Percentiles rank a stretch among this genome's conserved stretches.
Conservation (phyloP, 2,329 filamentous ascomycete species). For the Drechslerella dactyloides region DNA sequence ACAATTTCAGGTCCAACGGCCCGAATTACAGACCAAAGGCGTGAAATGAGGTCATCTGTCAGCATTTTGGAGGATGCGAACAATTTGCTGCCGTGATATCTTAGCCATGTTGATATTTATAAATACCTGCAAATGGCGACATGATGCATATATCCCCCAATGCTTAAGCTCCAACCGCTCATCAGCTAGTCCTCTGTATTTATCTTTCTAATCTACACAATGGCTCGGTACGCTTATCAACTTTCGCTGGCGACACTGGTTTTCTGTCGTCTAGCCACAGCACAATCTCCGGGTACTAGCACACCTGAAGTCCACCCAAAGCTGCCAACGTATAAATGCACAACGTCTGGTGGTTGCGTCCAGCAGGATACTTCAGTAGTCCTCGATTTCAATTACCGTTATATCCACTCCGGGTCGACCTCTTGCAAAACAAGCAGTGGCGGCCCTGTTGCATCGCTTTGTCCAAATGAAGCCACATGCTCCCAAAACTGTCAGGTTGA, state of each 20-base stretch:
- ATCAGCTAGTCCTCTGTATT: no score
- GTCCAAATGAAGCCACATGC: slow-evolving; percentile 37
- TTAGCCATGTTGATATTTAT: neutral
- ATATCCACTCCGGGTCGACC: slow-evolving; percentile 55
- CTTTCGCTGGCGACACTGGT: slow-evolving; percentile 19
- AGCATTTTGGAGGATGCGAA: neutral
- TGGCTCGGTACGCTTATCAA: slow-evolving; percentile 26
- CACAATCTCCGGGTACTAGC: slow-evolving; percentile 23
- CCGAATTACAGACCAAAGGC: slow-evolving; percentile 8
- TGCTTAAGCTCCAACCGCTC: neutral
- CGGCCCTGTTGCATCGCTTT: slow-evolving; percentile 18
- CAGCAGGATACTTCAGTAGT: slow-evolving; percentile 58
- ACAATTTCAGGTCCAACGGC: slow-evolving; percentile 24
- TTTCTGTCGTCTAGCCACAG: slow-evolving; percentile 23
- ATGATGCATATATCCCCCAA: neutral
- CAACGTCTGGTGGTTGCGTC: slow-evolving; percentile 58
- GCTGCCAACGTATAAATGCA: slow-evolving; percentile 59
- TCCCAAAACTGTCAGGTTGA: slow-evolving; percentile 29
- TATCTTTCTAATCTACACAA: slow-evolving; percentile 5
- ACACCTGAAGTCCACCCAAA: slow-evolving; percentile 57
- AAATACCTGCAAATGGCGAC: neutral
- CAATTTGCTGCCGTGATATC: neutral
- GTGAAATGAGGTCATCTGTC: neutral
- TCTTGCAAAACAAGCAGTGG: slow-evolving; percentile 17
- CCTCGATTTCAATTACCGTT: slow-evolving; percentile 57